phyloP scores from a whole-genome alignment of 805 yeast species.

The Maudiozyma turicensis region DNA sequence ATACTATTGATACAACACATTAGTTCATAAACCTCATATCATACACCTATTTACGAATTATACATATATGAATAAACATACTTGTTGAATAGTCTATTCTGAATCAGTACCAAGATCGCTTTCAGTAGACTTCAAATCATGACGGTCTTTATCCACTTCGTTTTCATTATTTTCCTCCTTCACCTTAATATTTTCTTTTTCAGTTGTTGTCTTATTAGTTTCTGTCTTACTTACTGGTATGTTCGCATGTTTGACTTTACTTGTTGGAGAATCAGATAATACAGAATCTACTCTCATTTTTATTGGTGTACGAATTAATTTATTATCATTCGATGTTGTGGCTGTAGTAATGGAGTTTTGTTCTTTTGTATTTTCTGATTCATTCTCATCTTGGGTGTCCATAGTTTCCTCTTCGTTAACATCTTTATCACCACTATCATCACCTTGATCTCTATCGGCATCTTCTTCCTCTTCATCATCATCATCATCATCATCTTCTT shows the following conservation, averaged over 20 bases:
- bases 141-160: conserved; percentile 25
- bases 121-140: background rate
- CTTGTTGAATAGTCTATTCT: background rate
- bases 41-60: too few species aligned
- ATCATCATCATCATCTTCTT: background rate
- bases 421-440: conserved; percentile 4
- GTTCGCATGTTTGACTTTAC: background rate
- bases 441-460: conserved; percentile 2
- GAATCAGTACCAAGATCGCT: background rate
- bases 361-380: background rate
- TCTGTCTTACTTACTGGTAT: background rate
- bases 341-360: background rate
- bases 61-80: too few species aligned
- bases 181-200: background rate
- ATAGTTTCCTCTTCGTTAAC: conserved; percentile 24
- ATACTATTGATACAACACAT: too few species aligned
- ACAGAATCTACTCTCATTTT: background rate
- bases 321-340: background rate
- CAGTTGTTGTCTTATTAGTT: background rate
- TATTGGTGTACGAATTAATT: background rate
- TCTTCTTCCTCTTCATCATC: conserved; percentile 3
- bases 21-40: too few species aligned
- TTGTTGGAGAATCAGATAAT: background rate
- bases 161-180: conserved; percentile 23
- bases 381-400: background rate